Percentiles rank a stretch among this genome's conserved stretches.
These are phyloP conservation scores for Arachis monticola DNA, from an alignment of 331 rosid species.

Conservation along the genomic window DNA sequence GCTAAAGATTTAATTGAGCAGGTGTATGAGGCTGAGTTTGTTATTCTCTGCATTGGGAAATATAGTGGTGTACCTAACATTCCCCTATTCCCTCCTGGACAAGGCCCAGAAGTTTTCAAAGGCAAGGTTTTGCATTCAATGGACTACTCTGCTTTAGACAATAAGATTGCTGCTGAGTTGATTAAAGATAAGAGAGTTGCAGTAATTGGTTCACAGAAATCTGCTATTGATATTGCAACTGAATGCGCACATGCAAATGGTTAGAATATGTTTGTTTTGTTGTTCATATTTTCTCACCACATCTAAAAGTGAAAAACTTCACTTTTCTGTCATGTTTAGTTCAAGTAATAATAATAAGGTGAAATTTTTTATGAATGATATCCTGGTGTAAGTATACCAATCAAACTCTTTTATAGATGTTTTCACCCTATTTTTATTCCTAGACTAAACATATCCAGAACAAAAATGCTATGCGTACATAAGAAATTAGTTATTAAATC, in stretches of 20 bases:
- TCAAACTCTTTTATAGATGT: too few relatives aligned
- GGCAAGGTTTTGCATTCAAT: slow-evolving; percentile 53
- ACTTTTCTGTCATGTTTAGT: not conserved
- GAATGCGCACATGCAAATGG: slow-evolving; percentile 56
- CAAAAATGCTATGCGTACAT: too few relatives aligned
- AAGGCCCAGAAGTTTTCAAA: slow-evolving; percentile 48
- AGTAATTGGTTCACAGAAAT: slow-evolving; percentile 50
- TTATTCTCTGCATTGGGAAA: slow-evolving; percentile 51
- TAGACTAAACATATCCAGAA: too few relatives aligned
- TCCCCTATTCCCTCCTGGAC: slow-evolving; percentile 42
- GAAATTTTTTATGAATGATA: too few relatives aligned
- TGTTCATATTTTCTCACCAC: not conserved
- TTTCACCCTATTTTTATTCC: too few relatives aligned
- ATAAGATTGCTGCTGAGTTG: slow-evolving; percentile 45
- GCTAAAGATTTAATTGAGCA: slow-evolving; percentile 3
- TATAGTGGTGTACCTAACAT: slow-evolving; percentile 49
- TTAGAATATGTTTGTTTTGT: not conserved
- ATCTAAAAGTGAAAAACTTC: not conserved
- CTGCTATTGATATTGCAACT: slow-evolving; percentile 56
- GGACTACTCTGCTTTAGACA: slow-evolving; percentile 52
- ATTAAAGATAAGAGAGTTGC: slow-evolving; percentile 47
- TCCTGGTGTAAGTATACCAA: too few relatives aligned
- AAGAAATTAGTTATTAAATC: too few relatives aligned
- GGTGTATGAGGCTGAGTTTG: slow-evolving; percentile 50
- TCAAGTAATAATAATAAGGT: too few relatives aligned